Conservation (phyloP, 225 moss, liverwort and hornwort species). For the Asterella californica region DNA sequence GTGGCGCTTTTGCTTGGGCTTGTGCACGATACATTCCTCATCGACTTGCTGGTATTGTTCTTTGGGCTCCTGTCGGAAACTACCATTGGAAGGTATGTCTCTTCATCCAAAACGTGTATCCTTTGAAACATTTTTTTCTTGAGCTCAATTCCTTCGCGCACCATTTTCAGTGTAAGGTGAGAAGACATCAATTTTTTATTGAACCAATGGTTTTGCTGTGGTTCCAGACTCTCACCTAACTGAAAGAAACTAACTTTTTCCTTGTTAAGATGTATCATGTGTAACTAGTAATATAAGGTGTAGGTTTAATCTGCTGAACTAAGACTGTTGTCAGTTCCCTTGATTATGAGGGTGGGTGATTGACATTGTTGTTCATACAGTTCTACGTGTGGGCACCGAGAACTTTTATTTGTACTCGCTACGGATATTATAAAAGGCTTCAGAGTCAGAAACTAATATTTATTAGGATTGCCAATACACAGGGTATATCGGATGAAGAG, state of each 20-base stretch:
- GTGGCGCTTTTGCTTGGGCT: slow-evolving; percentile 59
- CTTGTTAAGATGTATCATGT: neutral
- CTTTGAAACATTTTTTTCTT: neutral
- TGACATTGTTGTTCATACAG: no score
- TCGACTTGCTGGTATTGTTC: slow-evolving; percentile 54
- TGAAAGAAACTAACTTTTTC: neutral
- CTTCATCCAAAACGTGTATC: neutral
- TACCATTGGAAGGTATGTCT: slow-evolving; percentile 53
- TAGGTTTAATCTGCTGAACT: no score
- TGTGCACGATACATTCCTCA: slow-evolving; percentile 56
- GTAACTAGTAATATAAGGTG: neutral
- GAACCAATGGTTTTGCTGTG: neutral
- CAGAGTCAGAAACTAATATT: neutral
- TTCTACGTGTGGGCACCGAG: no score
- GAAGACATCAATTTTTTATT: neutral
- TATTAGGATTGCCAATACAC: neutral
- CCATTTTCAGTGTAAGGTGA: neutral
- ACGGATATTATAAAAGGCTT: no score
- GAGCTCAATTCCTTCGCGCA: neutral
- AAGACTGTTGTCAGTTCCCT: neutral
- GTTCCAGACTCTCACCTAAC: neutral
- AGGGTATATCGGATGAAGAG: slow-evolving; percentile 28
- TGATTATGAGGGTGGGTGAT: neutral
- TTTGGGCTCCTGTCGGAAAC: slow-evolving; percentile 58
- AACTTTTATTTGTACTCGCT: no score